Percentiles rank a stretch among this genome's conserved stretches.
Conservation (phyloP, 805 yeast genomes). For the Ogataea paraovalis region DNA sequence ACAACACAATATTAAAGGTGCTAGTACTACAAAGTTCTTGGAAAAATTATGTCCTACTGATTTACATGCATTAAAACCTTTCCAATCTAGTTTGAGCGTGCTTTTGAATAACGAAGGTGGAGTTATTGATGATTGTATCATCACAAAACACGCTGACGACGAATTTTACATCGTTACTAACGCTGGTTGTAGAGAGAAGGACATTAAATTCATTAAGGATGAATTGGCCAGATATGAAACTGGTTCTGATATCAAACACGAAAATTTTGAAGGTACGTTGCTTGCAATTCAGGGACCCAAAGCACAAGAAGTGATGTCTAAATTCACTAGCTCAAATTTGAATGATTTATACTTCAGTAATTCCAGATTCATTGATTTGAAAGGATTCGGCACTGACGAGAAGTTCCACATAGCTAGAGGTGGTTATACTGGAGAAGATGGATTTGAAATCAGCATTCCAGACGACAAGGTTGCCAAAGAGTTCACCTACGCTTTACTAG, state of each 20-base stretch:
- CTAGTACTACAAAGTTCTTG: slow-evolving; percentile 60
- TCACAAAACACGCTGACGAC: slow-evolving; percentile 77
- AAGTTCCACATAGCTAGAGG: slow-evolving; percentile 83
- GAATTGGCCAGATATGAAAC: slow-evolving; percentile 40
- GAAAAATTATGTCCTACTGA: slow-evolving; percentile 89
- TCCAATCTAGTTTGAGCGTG: slow-evolving; percentile 72
- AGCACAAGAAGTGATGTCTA: slow-evolving; percentile 64
- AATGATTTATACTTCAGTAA: slow-evolving; percentile 70
- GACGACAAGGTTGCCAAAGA: slow-evolving; percentile 48
- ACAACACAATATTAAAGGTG: slow-evolving; percentile 77
- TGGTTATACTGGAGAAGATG: slow-evolving; percentile 98
- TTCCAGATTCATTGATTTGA: slow-evolving; percentile 44
- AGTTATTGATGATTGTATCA: slow-evolving; percentile 89
- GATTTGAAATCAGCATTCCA: slow-evolving; percentile 86
- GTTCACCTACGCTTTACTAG: slow-evolving; percentile 58
- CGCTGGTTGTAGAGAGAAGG: slow-evolving; percentile 91
- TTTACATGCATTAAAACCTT: slow-evolving; percentile 49
- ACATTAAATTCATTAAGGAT: slow-evolving; percentile 55
- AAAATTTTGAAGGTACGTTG: slow-evolving; percentile 65
- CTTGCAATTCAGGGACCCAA: slow-evolving; percentile 93
- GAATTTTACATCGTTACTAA: slow-evolving; percentile 85
- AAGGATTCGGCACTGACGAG: slow-evolving; percentile 36
- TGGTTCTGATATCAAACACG: slow-evolving; percentile 26
- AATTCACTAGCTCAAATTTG: slow-evolving; percentile 57
- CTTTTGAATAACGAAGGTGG: slow-evolving; percentile 70